Evolutionary conservation across 2,329 filamentous ascomycete species (phyloP).

Genomic region (Phyllosticta paracitricarpa): DNA sequence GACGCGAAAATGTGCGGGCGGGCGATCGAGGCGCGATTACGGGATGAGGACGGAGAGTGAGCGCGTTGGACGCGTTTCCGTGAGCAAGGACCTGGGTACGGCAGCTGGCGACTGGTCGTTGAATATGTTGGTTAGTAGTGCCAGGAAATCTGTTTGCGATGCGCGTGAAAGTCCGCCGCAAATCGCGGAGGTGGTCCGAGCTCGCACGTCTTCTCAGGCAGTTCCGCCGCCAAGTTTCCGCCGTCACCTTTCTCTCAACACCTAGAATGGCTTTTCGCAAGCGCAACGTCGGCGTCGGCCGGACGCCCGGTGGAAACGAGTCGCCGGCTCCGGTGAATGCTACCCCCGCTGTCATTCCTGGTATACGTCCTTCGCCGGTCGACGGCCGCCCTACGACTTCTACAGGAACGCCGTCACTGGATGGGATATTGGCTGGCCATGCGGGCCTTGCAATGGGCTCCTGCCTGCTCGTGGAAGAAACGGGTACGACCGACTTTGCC

Average conservation of each 20-base stretch:
- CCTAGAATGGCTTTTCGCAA: constrained; percentile 57
- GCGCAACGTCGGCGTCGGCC: constrained; percentile 50
- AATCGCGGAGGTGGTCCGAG: not conserved
- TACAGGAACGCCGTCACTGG: constrained; percentile 78
- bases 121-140: not conserved
- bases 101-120: not conserved
- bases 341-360: constrained; percentile 30
- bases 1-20: not conserved
- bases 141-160: not conserved
- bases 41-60: not conserved
- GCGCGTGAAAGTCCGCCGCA: not conserved
- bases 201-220: not conserved
- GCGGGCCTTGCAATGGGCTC: constrained; percentile 74
- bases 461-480: constrained; percentile 73
- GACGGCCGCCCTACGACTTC: constrained; percentile 85
- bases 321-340: constrained; percentile 7
- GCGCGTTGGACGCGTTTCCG: not conserved
- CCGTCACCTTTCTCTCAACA: not conserved
- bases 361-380: constrained; percentile 73
- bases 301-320: constrained; percentile 18
- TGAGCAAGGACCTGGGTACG: not conserved
- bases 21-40: not conserved
- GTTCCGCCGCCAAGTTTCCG: not conserved
- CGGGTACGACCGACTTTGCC: constrained; percentile 87
- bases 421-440: constrained; percentile 77